Percentiles rank a stretch among this genome's conserved stretches.
Conservation (phyloP, 179 eudicot genomes). For the Vitellaria paradoxa region DNA sequence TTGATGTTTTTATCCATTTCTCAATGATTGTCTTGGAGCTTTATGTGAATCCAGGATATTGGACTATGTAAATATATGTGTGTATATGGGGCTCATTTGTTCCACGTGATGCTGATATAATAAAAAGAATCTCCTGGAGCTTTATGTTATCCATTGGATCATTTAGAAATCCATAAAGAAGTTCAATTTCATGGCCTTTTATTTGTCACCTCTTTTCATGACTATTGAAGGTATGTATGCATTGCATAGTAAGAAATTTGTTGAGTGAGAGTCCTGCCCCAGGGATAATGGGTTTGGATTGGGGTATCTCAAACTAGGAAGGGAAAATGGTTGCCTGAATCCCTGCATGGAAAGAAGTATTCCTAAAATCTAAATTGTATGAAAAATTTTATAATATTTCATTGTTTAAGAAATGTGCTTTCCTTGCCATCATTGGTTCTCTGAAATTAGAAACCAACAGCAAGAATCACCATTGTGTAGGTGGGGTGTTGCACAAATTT, state of each 20-base stretch:
- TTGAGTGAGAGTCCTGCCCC: background rate
- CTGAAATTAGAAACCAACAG: too few relatives aligned
- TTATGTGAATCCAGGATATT: background rate
- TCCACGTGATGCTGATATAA: background rate
- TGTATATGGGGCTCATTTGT: background rate
- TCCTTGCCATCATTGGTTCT: too few relatives aligned
- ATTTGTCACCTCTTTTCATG: background rate
- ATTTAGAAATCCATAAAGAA: background rate
- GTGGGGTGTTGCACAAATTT: too few relatives aligned
- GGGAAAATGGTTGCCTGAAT: background rate
- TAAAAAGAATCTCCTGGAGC: background rate
- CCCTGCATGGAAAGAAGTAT: background rate
- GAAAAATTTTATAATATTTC: background rate
- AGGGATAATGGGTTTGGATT: background rate
- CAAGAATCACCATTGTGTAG: too few relatives aligned
- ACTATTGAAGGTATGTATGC: background rate
- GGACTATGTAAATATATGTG: background rate
- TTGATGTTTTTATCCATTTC: background rate
- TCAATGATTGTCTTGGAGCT: background rate
- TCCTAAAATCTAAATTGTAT: background rate
- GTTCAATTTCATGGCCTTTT: background rate
- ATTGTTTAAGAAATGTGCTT: too few relatives aligned
- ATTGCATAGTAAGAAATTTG: background rate
- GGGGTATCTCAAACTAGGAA: conserved; percentile 1
- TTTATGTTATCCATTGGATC: background rate